Base-by-base conservation (phyloP, 768 basidiomycete species). In the Kwoniella europaea region DNA sequence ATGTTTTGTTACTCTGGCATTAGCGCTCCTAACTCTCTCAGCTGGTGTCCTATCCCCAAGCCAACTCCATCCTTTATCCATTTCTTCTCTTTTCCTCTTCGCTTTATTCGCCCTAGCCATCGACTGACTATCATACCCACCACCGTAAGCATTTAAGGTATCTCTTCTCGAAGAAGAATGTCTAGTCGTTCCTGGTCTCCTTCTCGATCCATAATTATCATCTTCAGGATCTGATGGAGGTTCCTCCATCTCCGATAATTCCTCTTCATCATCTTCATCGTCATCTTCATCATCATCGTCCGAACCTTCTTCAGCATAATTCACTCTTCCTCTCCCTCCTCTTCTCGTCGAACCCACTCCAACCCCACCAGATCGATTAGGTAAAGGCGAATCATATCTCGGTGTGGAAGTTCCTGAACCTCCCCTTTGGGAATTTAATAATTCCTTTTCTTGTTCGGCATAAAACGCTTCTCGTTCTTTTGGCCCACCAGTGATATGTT, bases 21-120 rank as follows among this genome's bases (percentile, higher is more conserved):
- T 22, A 5, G 22, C 50, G 50, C 69, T 68, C 67, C 88, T 88
- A 73, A 98, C 90, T 76, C 91, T 91, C 71, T 89, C 89, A 3
- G 89, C 86, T 0, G 96, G 94, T 1, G 93, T 92, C 0, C 93
- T 86, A 85, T 89, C 86, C 0, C 96, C 96, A 65, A 98, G 84
- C 84, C 94, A 98, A 73, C 91, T 94, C 85, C 94, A 92, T 59
- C 93, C 92, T 82, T 83, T 72, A 69, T 86, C 69, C 76, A 82
- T 74, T 68, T 84, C 81, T 72, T 79, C 79, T 15, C 74, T 75
- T 65, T 75, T 82, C 64, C 72, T 74, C 76, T 73, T 82, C 20
- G 58, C 87, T 88, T 61, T 87, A 87, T 27, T 85, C 88, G 83
- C 81, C 88, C 88, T 85, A 89, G 89, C 85, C 85, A 82, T 88